These are phyloP conservation scores for Fusarium napiforme DNA, from an alignment of 2,329 filamentous ascomycete species.

Conservation along the genomic window DNA sequence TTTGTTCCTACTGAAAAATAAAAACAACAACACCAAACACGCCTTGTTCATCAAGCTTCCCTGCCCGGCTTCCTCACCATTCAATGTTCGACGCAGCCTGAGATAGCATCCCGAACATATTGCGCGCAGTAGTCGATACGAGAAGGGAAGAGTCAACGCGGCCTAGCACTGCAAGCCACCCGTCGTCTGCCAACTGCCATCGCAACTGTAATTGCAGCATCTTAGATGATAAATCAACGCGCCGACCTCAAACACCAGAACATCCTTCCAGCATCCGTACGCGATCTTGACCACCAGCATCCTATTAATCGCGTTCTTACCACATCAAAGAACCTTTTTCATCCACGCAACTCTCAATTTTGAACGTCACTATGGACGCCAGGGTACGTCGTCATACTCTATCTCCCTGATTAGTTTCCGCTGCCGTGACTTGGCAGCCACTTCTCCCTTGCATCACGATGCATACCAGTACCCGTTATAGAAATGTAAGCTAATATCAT, in stretches of 20 bases:
- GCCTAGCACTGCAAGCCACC: conserved; percentile 9
- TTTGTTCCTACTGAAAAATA: conserved; percentile 23
- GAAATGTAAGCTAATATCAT: conserved; percentile 28
- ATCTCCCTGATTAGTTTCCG: conserved; percentile 13
- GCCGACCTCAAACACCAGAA: conserved; percentile 19
- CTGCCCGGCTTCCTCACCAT: background rate
- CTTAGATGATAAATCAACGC: conserved; percentile 37
- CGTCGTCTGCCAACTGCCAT: conserved; percentile 8
- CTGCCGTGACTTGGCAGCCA: conserved; percentile 2
- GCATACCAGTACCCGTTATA: conserved; percentile 6
- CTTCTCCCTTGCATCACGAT: conserved; percentile 33
- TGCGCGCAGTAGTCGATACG: conserved; percentile 19
- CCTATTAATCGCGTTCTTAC: conserved; percentile 38
- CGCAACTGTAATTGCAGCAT: conserved; percentile 25
- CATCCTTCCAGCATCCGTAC: conserved; percentile 25
- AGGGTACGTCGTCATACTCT: conserved; percentile 45
- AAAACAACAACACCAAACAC: conserved; percentile 36
- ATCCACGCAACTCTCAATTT: conserved; percentile 25
- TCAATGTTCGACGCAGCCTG: background rate
- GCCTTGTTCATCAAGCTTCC: conserved; percentile 14
- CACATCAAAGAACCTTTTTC: conserved; percentile 27
- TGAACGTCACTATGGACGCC: conserved; percentile 48
- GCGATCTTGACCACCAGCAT: conserved; percentile 16
- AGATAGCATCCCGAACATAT: conserved; percentile 5
- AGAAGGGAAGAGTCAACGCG: background rate